These are phyloP conservation scores for Aspergillus nomiae DNA, from an alignment of 2,329 filamentous ascomycete genomes.

Conservation along the genomic window DNA sequence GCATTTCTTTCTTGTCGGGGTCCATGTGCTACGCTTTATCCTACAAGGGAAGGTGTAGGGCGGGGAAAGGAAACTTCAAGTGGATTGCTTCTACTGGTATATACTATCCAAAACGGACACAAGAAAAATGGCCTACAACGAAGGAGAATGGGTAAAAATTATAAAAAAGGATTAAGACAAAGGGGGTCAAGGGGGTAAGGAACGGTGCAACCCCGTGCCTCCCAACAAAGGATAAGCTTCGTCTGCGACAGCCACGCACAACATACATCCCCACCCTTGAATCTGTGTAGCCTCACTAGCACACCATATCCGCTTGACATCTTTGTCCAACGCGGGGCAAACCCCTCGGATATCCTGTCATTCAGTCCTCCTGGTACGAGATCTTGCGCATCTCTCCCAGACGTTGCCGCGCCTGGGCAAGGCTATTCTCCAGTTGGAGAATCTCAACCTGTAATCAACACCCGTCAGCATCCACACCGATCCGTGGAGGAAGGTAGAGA, in stretches of 20 bases:
- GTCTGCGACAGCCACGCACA: neutral
- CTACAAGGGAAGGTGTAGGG: neutral
- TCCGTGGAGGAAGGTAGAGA: too few species aligned
- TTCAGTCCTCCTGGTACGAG: constrained; percentile 77
- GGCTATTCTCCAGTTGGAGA: constrained; percentile 85
- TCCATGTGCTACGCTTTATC: neutral
- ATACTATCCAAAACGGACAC: neutral
- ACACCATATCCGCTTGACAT: neutral
- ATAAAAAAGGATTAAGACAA: neutral
- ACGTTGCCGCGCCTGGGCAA: constrained; percentile 75
- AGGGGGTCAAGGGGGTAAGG: neutral
- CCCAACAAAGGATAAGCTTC: neutral
- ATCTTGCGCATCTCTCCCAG: constrained; percentile 98
- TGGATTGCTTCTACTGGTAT: neutral
- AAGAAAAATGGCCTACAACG: too few species aligned
- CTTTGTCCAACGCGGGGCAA: neutral
- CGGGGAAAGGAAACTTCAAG: neutral
- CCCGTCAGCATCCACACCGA: neutral
- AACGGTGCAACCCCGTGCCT: neutral
- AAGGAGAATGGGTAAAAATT: neutral
- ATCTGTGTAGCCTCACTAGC: too few species aligned
- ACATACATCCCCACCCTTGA: too few species aligned
- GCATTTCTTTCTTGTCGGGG: neutral
- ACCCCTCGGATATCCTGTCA: neutral
- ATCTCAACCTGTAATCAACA: constrained; percentile 79